Evolutionary conservation across 208 protist genomes (phyloP), one percentile per base, ranked within the genome.

Genomic region (Naegleria lovaniensis): DNA sequence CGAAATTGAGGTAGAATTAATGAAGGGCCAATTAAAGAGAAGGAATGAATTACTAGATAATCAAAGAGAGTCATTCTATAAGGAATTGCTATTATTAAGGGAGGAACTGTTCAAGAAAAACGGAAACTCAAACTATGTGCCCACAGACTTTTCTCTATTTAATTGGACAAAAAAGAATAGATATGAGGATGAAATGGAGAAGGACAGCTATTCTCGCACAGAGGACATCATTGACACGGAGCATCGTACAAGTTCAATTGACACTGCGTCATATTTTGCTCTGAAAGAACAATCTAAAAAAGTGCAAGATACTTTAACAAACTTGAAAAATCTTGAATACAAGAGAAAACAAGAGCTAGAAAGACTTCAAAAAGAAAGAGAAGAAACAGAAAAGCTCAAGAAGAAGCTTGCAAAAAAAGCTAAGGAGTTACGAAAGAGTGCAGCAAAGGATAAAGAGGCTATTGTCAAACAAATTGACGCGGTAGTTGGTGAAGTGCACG

Each of bases 1-100:
- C 15, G 43, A n/a, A 43, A 38, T 88, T 19, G 41, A 88, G 19
- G n/a, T 58, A 1, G n/a, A 88, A 36, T 88, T 88, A 39, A 58
- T 88, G 22, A 48, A 58, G n/a, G 85, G 85, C 5, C 85, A 88
- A 58, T 39, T 88, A 2, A 33, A 88, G 11, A 51, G 85, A 58
- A 51, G 85, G 58, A 58, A 51, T 39, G 43, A 36, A 6, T 2
- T 88, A 0, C 41, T 88, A 5, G 85, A 88, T 58, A 5, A 88
- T 29, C 85, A 88, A 58, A 88, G 85, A 58, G 85, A 58, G 25
- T 40, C 85, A 43, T 88, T 58, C 41, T 58, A 58, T 5, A 88
- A 58, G 38, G 85, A 88, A 88, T 58, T 88, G 58, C 39, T 58
- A 38, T 7, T 88, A 39, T 38, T 88, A 39, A 48, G 85, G 7